Base-by-base conservation (phyloP, 2,329 filamentous ascomycete genomes). In the Cladosporium sphaerospermum region DNA sequence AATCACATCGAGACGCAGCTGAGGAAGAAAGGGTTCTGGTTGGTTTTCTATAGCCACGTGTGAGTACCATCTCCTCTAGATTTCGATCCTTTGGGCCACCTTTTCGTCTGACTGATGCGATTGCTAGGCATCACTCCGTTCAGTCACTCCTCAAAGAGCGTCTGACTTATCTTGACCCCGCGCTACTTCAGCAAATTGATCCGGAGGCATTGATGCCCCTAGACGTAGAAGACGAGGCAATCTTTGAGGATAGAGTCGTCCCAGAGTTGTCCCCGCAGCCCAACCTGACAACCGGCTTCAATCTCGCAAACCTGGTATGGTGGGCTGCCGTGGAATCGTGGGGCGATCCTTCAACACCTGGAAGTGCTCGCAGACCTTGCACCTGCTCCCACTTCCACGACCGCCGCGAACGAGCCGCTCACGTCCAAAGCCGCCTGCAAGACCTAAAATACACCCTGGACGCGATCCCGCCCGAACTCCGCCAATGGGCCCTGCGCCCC, bases 1-100 rank as follows among this genome's bases (percentile, higher is more conserved):
- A 53, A 53, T n/a, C 51, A 53, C n/a, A 53, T 53, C 6, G 51
- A 53, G 32, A 53, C 44, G 8, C 51, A 53, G 36, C 10, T 53
- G 4, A 53, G 51, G 44, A 53, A 53, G 18, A 53, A 53, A 37
- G 51, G 51, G 14, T 53, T 53, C 23, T 53, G 51, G 51, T 31
- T 53, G 9, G n/a, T 53, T n/a, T 53, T 53, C 37, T 53, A 53
- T 19, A 53, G 51, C 31, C 47, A 42, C 36, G 51, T 53, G 18
- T 44, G 41, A n/a, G 36, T 11, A 34, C 13, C n/a, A 11, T n/a
- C 9, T 9, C 34, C 9, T 11, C 34, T 4, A 4, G 34, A 4
- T n/a, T 36, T 13, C 33, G n/a, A 36, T 9, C 34, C 10, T 36
- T 36, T n/a, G n/a, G 4, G 5, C 34, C n/a, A 28, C 23, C 5